Conservation (phyloP, 768 basidiomycete genomes). For the Boletellus emodensis region DNA sequence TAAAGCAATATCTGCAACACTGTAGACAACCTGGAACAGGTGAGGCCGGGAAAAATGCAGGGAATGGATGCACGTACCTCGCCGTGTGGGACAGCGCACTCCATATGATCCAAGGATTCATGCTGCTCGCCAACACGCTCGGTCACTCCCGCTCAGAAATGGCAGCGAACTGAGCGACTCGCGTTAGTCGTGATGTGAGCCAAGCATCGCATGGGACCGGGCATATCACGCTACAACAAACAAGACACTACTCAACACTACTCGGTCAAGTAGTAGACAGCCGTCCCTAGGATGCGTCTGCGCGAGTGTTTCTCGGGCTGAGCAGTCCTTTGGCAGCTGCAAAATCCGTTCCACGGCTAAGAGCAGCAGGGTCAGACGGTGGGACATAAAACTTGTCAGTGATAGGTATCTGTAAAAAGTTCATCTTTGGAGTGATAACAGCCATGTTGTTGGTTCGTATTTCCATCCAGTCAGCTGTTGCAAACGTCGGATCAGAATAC, state of each 20-base stretch:
- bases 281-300: slow-evolving; percentile 20
- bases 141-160: background rate
- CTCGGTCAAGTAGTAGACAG: slow-evolving; percentile 11
- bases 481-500: background rate
- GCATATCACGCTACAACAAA: background rate
- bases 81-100: slow-evolving; percentile 61
- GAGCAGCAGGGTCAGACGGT: slow-evolving; percentile 72
- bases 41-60: background rate
- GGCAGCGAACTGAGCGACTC: background rate
- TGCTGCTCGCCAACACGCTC: slow-evolving; percentile 7
- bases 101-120: slow-evolving; percentile 65
- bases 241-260: background rate
- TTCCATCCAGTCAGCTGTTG: slow-evolving; percentile 93
- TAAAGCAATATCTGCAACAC: slow-evolving; percentile 79
- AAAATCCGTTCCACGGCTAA: slow-evolving; percentile 71
- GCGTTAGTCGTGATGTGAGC: too few species aligned
- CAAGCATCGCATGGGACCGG: background rate
- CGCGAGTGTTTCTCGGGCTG: slow-evolving; percentile 47
- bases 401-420: slow-evolving; percentile 90
- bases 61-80: slow-evolving; percentile 36
- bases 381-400: slow-evolving; percentile 90
- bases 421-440: slow-evolving; percentile 94
- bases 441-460: slow-evolving; percentile 96
- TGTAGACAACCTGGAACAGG: slow-evolving; percentile 56
- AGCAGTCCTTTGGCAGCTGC: slow-evolving; percentile 85